phyloP scores from a whole-genome alignment of 108 stramenopile species.

The Stephanodiscus minutulus region DNA sequence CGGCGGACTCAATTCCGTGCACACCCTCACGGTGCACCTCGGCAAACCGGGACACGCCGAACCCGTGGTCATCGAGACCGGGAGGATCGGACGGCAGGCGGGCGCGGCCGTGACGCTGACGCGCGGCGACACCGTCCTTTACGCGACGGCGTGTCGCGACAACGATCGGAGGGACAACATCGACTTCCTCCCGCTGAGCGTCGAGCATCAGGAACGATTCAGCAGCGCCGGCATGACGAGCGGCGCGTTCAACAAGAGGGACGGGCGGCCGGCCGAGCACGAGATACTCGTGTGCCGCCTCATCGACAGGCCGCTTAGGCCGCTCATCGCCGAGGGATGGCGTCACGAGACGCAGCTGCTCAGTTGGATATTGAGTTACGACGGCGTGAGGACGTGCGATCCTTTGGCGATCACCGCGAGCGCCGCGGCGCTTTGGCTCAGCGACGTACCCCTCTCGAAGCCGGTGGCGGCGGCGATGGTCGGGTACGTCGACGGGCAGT shows the following conservation, averaged over 20 bases:
- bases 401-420: constrained; percentile 76
- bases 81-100: constrained; percentile 87
- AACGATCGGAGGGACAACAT: constrained; percentile 55
- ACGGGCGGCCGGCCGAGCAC: constrained; percentile 86
- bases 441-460: constrained; percentile 72
- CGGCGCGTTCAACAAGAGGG: constrained; percentile 78
- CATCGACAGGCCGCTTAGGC: constrained; percentile 94
- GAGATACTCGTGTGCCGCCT: constrained; percentile 91
- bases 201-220: constrained; percentile 95
- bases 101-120: constrained; percentile 75
- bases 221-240: constrained; percentile 85
- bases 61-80: constrained; percentile 74
- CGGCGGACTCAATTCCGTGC: constrained; percentile 45
- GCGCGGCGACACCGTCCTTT: constrained; percentile 76
- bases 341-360: constrained; percentile 94
- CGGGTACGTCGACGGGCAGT: constrained; percentile 59
- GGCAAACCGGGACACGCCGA: constrained; percentile 65
- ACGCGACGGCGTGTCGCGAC: constrained; percentile 73
- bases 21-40: constrained; percentile 65
- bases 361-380: constrained; percentile 90
- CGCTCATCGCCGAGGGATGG: constrained; percentile 90
- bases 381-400: constrained; percentile 72
- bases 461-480: constrained; percentile 86
- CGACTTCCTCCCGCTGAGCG: constrained; percentile 90
- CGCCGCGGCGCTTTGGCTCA: constrained; percentile 71